These are phyloP conservation scores for Amanita jacksonii DNA, from an alignment of 768 basidiomycete genomes.

Conservation along the genomic window DNA sequence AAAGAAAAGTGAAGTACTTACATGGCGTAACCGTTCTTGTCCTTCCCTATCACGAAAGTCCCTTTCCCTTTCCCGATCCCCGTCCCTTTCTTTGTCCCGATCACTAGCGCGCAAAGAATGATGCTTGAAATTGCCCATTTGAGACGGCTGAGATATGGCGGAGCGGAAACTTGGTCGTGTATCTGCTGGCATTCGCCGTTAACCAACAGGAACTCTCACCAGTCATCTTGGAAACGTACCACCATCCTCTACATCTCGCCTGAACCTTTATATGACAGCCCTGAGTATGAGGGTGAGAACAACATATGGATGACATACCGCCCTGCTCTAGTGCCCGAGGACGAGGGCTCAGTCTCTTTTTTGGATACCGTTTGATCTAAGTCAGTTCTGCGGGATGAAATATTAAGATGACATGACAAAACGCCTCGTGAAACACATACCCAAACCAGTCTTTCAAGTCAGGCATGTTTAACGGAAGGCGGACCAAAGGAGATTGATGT, in stretches of 20 bases:
- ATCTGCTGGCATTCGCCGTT: conserved; percentile 24
- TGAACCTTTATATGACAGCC: conserved; percentile 40
- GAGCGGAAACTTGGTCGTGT: conserved; percentile 63
- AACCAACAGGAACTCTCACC: conserved; percentile 7
- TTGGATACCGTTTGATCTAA: conserved; percentile 56
- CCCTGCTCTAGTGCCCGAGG: conserved; percentile 52
- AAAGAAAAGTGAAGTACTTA: conserved; percentile 23
- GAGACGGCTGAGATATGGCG: conserved; percentile 69
- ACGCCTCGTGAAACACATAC: conserved; percentile 35
- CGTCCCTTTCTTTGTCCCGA: conserved; percentile 37
- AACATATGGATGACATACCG: conserved; percentile 34
- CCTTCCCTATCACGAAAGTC: conserved; percentile 66
- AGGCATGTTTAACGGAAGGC: conserved; percentile 68
- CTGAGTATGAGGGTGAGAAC: conserved; percentile 9
- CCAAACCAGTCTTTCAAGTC: conserved; percentile 83
- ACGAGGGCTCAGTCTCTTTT: conserved; percentile 58
- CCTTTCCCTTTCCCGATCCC: conserved; percentile 39
- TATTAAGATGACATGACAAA: conserved; percentile 12
- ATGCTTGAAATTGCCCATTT: conserved; percentile 92
- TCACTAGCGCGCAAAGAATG: conserved; percentile 63
- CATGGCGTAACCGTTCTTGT: conserved; percentile 70
- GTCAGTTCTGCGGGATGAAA: conserved; percentile 34
- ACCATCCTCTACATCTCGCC: conserved; percentile 68
- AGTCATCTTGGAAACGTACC: conserved; percentile 28
- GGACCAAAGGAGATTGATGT: conserved; percentile 67